These are phyloP conservation scores for Colletotrichum cuscutae DNA, from an alignment of 2,329 filamentous ascomycete species.

Conservation along the genomic window DNA sequence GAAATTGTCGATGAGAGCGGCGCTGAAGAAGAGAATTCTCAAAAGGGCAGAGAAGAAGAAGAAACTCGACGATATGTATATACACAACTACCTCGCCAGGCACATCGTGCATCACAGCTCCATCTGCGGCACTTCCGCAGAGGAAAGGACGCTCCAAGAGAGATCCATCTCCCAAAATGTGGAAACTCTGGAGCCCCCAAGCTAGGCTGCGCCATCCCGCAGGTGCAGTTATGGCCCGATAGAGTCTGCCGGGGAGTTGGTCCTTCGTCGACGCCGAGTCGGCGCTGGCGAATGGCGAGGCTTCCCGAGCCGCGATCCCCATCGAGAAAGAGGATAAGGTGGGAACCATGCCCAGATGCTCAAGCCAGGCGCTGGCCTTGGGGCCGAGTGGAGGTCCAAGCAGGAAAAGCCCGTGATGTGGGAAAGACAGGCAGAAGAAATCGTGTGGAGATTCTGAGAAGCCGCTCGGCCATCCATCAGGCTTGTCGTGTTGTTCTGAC, in stretches of 20 bases:
- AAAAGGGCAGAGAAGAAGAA: background rate
- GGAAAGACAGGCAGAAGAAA: conserved; percentile 3
- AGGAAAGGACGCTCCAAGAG: background rate
- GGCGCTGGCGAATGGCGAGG: conserved; percentile 7
- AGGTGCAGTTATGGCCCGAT: conserved; percentile 1
- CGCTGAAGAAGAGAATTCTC: background rate
- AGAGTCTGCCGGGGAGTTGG: conserved; percentile 4
- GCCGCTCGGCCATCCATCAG: background rate
- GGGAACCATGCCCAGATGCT: background rate
- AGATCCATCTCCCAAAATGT: conserved; percentile 19
- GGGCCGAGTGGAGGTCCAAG: conserved; percentile 17
- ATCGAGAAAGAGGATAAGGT: conserved; percentile 3
- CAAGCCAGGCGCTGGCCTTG: background rate
- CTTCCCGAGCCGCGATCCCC: background rate
- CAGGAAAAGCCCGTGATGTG: conserved; percentile 11
- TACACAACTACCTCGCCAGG: background rate
- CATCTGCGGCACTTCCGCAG: conserved; percentile 3
- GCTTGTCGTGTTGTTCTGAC: background rate
- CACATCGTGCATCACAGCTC: conserved; percentile 5
- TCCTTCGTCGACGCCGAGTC: conserved; percentile 6
- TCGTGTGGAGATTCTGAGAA: background rate
- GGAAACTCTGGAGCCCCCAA: conserved; percentile 8
- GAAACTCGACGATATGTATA: conserved; percentile 16
- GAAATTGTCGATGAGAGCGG: background rate
- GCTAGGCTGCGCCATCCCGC: conserved; percentile 17